A percentile compares a stretch with the other conserved stretches of the same genome.
Evolutionary conservation across 208 protist genomes (phyloP).

Genomic region (Paratrypanosoma confusum): DNA sequence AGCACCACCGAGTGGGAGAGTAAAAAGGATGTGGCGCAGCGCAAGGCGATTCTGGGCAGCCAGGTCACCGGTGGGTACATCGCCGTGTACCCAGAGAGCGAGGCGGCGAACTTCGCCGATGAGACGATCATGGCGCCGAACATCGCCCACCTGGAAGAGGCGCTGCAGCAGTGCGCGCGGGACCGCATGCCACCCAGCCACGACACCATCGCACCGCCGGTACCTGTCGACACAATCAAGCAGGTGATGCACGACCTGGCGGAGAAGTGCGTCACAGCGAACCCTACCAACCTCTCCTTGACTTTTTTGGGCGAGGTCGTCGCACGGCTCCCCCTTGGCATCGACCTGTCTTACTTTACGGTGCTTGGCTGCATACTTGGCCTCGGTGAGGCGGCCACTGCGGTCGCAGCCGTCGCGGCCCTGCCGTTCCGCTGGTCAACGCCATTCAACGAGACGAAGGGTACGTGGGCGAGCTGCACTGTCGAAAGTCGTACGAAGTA

Average conservation of each 20-base stretch:
- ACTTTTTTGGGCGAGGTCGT: slow-evolving; percentile 79
- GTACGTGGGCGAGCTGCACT: slow-evolving; percentile 24
- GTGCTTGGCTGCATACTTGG: slow-evolving; percentile 68
- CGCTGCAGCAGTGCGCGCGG: slow-evolving; percentile 65
- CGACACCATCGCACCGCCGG: slow-evolving; percentile 17
- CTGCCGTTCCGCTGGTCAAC: slow-evolving; percentile 32
- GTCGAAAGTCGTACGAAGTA: slow-evolving; percentile 47
- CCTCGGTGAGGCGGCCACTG: slow-evolving; percentile 53
- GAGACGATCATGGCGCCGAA: slow-evolving; percentile 12
- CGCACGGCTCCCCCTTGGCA: slow-evolving; percentile 53
- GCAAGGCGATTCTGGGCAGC: slow-evolving; percentile 26
- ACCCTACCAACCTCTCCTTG: slow-evolving; percentile 28
- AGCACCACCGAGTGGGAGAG: slow-evolving; percentile 62
- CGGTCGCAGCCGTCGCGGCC: slow-evolving; percentile 45
- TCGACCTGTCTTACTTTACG: slow-evolving; percentile 65
- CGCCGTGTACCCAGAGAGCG: slow-evolving; percentile 51
- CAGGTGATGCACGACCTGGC: slow-evolving; percentile 52
- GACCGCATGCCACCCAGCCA: slow-evolving; percentile 35
- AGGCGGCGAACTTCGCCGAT: slow-evolving; percentile 27
- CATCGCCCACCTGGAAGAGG: slow-evolving; percentile 54
- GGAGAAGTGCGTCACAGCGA: slow-evolving; percentile 67
- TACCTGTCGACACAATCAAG: slow-evolving; percentile 41
- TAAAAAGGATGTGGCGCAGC: slow-evolving; percentile 46
- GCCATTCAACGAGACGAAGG: slow-evolving; percentile 1
- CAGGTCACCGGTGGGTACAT: slow-evolving; percentile 48